Base-by-base conservation (phyloP, 306 rosid species). In the Casuarina glauca region DNA sequence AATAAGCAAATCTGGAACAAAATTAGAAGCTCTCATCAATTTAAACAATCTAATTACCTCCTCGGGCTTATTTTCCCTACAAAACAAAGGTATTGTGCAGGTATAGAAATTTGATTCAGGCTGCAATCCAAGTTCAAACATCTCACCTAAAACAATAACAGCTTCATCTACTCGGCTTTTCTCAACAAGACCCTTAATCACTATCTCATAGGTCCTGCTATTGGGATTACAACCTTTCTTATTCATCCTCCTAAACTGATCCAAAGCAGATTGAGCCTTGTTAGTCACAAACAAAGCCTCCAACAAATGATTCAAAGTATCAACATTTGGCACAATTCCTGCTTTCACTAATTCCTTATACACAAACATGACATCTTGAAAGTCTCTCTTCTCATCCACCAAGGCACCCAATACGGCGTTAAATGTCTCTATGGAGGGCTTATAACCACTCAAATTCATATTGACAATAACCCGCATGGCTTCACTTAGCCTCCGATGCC, bases 321-420 rank as follows among this genome's bases (percentile, higher is more conserved):
- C 86, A 41, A 89, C 77, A 5, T 76, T 86, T 10, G 98, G 98
- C 10, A 85, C 60, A 43, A 83, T 63, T 62, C 97, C 91, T 7
- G 89, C 86, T 77, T 90, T 92, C 82, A 95, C 92, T 85, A 95
- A 89, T 86, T 95, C 98, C 66, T 95, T 95, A 81, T 95, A 95
- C 78, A 92, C 90, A 76, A 89, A 89, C 83, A 95, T 74, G 2
- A 87, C 84, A 3, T 91, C 87, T 54, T 69, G 88, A 79, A 92
- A 84, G 74, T 79, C 87, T 70, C 89, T 79, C 74, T 77, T 84
- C 72, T 78, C 84, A 58, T 87, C 52, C 55, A 87, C 90, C 51
- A 95, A 84, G 79, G 90, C 87, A 76, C 86, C 86, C 73, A 92
- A 82, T 38, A 95, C 80, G 79, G 72, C 84, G 84, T 95, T 88